Evolutionary conservation across 2,329 filamentous ascomycete genomes (phyloP), one percentile per base, ranked within the genome.

Genomic region (Knoxdaviesia proteae): DNA sequence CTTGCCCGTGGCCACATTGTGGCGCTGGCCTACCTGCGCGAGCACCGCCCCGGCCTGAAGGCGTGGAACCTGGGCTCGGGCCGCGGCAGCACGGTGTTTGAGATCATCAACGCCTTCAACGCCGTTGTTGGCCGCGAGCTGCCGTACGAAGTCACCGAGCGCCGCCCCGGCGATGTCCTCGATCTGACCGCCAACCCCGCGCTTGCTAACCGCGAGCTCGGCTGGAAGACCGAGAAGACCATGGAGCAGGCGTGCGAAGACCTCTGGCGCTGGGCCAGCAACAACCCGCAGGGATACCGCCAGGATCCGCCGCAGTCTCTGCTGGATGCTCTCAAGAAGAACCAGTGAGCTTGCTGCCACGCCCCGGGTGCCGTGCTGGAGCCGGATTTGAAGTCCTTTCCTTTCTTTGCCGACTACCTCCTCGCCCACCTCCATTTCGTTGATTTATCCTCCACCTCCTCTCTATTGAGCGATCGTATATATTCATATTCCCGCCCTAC

Each of bases 61-160:
- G 87, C 86, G 44, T 98, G 88, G 88, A 98, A 98, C 63, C 61
- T 98, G 51, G 92, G 92, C 45, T 94, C 87, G 1, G 90, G 90
- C 47, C 84, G 80, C 52, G 90, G 90, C 51, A 92, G 81, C 61
- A 98, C 90, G 29, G 90, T 98, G 45, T 90, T 87, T 56, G 87
- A 98, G 59, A 98, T 98, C 67, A 78, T 98, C 71, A 84, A 88
- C 51, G 87, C 90, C 43, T 98, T 98, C 66, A 82, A 77, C 62
- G 63, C 73, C 41, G 84, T 84, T 11, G 87, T 94, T 29, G 90
- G 90, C 47, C 80, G 77, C 41, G 76, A 90, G 45, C 70, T 98
- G 31, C 72, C 80, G 35, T 96, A 96, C 64, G 71, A 94, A 58
- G 80, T 96, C 45, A 82, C 80, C 6, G 76, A 71, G 36, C 77